Conservation (phyloP, 768 basidiomycete genomes). For the Russula sp. region DNA sequence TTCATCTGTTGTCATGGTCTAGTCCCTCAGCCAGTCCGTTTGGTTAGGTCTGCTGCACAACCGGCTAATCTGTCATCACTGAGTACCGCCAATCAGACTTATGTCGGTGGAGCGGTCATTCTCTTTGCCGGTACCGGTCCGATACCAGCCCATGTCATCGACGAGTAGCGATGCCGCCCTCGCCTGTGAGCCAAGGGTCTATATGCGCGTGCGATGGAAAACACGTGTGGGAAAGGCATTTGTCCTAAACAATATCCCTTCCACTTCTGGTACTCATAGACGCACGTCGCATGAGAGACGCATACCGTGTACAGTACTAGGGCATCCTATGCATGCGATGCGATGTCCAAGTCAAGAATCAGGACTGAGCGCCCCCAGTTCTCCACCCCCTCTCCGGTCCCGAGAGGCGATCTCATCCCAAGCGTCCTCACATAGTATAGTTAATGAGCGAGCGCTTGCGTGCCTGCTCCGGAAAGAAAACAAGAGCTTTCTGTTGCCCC, state of each 20-base stretch:
- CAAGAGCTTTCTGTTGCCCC: not conserved
- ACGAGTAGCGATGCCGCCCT: not conserved
- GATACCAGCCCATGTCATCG: not conserved
- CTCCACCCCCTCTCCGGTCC: not conserved
- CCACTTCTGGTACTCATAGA: not conserved
- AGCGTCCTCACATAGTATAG: not conserved
- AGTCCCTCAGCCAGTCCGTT: not conserved
- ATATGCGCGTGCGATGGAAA: not conserved
- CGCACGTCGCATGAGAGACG: not conserved
- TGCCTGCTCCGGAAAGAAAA: constrained; percentile 1
- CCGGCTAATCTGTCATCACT: constrained; percentile 1
- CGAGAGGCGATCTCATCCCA: not conserved
- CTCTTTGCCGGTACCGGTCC: not conserved
- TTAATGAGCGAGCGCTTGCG: not conserved
- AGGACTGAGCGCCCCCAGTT: not conserved
- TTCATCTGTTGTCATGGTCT: not conserved
- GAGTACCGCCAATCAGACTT: not conserved
- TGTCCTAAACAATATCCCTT: not conserved
- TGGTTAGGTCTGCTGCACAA: not conserved
- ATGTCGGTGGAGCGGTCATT: not conserved
- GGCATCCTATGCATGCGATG: too few species aligned
- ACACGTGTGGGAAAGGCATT: not conserved
- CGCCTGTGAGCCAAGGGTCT: not conserved
- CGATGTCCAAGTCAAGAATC: not conserved
- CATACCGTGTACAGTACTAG: not conserved